phyloP scores from a whole-genome alignment of 129 eudicot genomes.

The Rutidosis leptorrhynchoides region DNA sequence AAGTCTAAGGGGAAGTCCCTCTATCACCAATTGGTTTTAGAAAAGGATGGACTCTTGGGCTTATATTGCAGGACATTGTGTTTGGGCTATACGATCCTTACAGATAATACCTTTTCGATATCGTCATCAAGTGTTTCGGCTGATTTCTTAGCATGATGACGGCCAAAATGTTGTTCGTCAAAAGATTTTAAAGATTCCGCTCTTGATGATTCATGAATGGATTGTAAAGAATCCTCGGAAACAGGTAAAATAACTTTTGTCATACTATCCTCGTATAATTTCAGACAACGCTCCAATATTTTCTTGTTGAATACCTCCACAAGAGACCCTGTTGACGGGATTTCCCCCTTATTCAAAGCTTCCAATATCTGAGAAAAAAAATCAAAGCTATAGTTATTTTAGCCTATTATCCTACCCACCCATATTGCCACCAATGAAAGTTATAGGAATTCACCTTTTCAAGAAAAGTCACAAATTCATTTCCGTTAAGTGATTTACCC shows the following conservation, averaged over 20 bases:
- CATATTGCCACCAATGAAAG: constrained; percentile 1
- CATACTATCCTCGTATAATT: constrained; percentile 64
- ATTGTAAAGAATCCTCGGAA: constrained; percentile 46
- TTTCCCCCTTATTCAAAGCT: constrained; percentile 95
- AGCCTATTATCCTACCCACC: neutral
- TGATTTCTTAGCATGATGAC: constrained; percentile 83
- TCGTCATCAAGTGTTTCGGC: constrained; percentile 67
- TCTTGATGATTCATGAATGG: constrained; percentile 57
- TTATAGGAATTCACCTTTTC: constrained; percentile 59
- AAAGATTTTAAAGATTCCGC: constrained; percentile 55
- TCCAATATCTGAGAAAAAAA: constrained; percentile 74
- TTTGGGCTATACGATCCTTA: too few species aligned
- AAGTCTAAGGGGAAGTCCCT: too few species aligned
- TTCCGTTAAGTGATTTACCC: constrained; percentile 80
- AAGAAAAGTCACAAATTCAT: constrained; percentile 79
- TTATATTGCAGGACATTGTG: too few species aligned
- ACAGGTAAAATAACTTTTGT: constrained; percentile 53
- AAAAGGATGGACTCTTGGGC: too few species aligned
- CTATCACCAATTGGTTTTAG: too few species aligned
- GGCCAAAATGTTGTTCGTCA: constrained; percentile 96
- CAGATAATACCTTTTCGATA: constrained; percentile 70
- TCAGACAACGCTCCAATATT: constrained; percentile 70
- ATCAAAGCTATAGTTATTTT: too few species aligned
- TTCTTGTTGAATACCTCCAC: constrained; percentile 96
- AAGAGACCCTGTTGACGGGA: constrained; percentile 95